Base-by-base conservation (phyloP, 2,329 filamentous ascomycete genomes). In the Metarhizium robertsii region DNA sequence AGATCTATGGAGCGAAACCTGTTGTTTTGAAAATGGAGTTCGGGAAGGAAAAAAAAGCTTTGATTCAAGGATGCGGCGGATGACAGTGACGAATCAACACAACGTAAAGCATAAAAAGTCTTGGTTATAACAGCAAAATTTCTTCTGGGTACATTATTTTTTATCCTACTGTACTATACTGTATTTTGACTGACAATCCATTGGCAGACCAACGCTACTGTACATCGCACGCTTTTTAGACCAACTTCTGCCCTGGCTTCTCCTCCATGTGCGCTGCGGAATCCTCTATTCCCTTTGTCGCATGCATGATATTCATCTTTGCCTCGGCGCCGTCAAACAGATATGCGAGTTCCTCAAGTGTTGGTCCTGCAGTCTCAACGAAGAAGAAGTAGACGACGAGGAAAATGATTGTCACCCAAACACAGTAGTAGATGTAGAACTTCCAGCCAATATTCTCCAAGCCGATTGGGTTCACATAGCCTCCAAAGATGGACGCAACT, bases 371-470 rank as follows among this genome's bases (percentile, higher is more conserved):
- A 0, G 70, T 73, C 59, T 73, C 71, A 0, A 69, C 66, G 45
- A 73, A 73, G 59, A 71, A 72, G 56, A 74, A 71, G 56, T 71
- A 75, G 0, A 72, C 69, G 6, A 69, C 59, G 25, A 69, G 5
- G 56, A 74, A 69, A 14, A 73, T 64, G 2, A 71, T 56, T 3
- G 64, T 63, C 5, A 74, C 66, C 69, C 69, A 73, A 38, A 71
- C 65, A 53, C 70, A 73, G 60, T 72, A 73, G 56, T 70, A 71
- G 25, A 73, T 70, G 65, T 74, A 74, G 52, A 70, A 72, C 57
- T 66, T 72, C 71, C 71, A 74, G 3, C 68, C 68, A 29, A 74
- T 69, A 5, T 61, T 65, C 42, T 71, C 61, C 2, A 74, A 61
- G 0, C 64, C 70, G 18, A 73, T 67, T 0, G 72, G 71, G 52